Evolutionary conservation across 169 alveolate species (phyloP).

Genomic region (Cryptosporidium canis): DNA sequence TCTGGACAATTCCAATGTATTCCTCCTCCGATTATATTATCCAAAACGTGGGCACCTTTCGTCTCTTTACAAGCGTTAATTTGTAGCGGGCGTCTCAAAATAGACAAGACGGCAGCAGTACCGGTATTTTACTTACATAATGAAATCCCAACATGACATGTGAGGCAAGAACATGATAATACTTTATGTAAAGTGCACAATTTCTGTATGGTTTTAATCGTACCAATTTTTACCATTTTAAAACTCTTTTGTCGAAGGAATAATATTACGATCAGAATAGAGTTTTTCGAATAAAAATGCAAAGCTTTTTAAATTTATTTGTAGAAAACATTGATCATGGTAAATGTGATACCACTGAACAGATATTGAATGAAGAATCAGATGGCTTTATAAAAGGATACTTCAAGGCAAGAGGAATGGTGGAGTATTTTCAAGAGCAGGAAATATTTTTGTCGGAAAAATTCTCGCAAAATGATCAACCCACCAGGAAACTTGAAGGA

Average conservation of each 20-base stretch:
- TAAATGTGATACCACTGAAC: background rate
- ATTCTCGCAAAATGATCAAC: background rate
- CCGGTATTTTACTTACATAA: conserved; percentile 26
- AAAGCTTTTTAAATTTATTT: background rate
- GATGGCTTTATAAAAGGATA: background rate
- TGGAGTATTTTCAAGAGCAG: conserved; percentile 33
- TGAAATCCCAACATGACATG: conserved; percentile 7
- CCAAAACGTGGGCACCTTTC: conserved; percentile 1
- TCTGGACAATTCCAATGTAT: background rate
- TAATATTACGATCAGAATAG: background rate
- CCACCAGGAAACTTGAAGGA: background rate
- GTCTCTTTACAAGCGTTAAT: conserved; percentile 28
- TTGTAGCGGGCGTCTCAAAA: conserved; percentile 53
- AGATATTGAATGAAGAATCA: background rate
- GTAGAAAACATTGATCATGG: background rate
- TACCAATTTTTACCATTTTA: background rate
- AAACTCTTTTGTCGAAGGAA: background rate
- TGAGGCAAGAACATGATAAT: background rate
- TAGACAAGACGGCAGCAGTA: conserved; percentile 36
- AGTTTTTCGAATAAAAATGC: background rate
- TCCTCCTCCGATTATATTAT: background rate
- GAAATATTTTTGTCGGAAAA: background rate
- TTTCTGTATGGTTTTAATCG: background rate
- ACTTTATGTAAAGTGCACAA: background rate
- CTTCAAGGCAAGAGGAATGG: conserved; percentile 32